A percentile compares a stretch with the other conserved stretches of the same genome.
Evolutionary conservation across 192 early-diverging fungal species (phyloP).

Genomic region (Umbelopsis sp.): DNA sequence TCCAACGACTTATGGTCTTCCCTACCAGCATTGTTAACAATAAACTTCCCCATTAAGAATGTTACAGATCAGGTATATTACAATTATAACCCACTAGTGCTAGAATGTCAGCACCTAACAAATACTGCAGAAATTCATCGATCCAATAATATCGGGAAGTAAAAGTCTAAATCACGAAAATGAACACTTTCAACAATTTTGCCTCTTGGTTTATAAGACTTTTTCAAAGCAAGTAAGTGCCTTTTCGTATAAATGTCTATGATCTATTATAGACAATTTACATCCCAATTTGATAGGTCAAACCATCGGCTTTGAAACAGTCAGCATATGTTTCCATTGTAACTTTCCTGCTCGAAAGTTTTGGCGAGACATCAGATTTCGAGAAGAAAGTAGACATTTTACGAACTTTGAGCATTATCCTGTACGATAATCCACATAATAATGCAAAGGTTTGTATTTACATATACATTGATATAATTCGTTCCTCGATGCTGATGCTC

Average conservation of each 20-base stretch:
- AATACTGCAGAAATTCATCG: slow-evolving; percentile 27
- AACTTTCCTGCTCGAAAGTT: slow-evolving; percentile 25
- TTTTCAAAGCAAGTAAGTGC: slow-evolving; percentile 33
- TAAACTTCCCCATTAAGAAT: slow-evolving; percentile 7
- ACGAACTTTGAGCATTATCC: slow-evolving; percentile 50
- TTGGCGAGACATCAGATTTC: slow-evolving; percentile 14
- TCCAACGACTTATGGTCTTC: not conserved
- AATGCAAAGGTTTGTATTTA: slow-evolving; percentile 41
- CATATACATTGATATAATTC: not conserved
- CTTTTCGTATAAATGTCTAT: not conserved
- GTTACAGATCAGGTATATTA: slow-evolving; percentile 13
- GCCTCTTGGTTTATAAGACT: slow-evolving; percentile 34
- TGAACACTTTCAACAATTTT: slow-evolving; percentile 29
- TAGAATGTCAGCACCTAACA: not conserved
- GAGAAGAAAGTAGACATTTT: slow-evolving; percentile 49
- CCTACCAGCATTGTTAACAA: not conserved
- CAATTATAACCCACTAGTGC: not conserved
- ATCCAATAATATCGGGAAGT: slow-evolving; percentile 30
- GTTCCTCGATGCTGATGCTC: not conserved
- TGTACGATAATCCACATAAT: slow-evolving; percentile 51
- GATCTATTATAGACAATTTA: not conserved
- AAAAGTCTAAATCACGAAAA: slow-evolving; percentile 17
- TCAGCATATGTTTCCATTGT: slow-evolving; percentile 19
- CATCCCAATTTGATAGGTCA: not conserved
- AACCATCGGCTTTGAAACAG: not conserved